Conservation (phyloP, 352 stramenopile species). For the Pythium coloratum region DNA sequence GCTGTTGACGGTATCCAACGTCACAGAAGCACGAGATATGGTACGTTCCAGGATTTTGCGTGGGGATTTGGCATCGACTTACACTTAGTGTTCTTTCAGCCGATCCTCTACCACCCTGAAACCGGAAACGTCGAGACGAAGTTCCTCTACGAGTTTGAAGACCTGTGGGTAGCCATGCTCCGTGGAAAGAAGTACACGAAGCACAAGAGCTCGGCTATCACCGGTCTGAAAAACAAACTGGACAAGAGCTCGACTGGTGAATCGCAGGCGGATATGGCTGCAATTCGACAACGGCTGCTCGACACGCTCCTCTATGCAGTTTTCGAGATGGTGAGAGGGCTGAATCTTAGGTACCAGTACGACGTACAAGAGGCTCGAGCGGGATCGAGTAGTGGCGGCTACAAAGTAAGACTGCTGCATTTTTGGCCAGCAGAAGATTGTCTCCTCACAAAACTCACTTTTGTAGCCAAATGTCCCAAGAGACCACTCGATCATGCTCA, state of each 20-base stretch:
- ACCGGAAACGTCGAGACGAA: slow-evolving; percentile 70
- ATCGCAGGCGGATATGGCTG: slow-evolving; percentile 2
- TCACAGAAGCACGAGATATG: slow-evolving; percentile 44
- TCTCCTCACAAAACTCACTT: neutral
- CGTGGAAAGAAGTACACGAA: slow-evolving; percentile 21
- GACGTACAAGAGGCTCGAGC: slow-evolving; percentile 45
- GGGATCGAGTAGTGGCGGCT: slow-evolving; percentile 37
- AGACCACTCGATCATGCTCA: slow-evolving; percentile 83
- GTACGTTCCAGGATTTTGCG: slow-evolving; percentile 24
- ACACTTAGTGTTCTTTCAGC: slow-evolving; percentile 19
- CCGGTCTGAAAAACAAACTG: slow-evolving; percentile 4
- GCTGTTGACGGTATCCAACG: slow-evolving; percentile 67
- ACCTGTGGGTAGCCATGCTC: slow-evolving; percentile 64
- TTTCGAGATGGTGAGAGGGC: slow-evolving; percentile 42
- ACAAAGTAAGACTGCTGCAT: slow-evolving; percentile 39
- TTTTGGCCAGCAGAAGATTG: no score
- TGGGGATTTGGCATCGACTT: neutral
- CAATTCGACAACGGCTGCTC: slow-evolving; percentile 41
- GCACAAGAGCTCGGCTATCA: slow-evolving; percentile 20
- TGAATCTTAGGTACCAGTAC: slow-evolving; percentile 75
- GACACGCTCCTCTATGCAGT: slow-evolving; percentile 53
- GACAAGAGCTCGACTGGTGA: neutral
- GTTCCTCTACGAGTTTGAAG: slow-evolving; percentile 77
- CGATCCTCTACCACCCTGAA: slow-evolving; percentile 72
- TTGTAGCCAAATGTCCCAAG: slow-evolving; percentile 56